Percentiles rank a stretch among this genome's conserved stretches.
phyloP scores from a whole-genome alignment of 176 grass and related monocot species.

The Eragrostis nindensis region DNA sequence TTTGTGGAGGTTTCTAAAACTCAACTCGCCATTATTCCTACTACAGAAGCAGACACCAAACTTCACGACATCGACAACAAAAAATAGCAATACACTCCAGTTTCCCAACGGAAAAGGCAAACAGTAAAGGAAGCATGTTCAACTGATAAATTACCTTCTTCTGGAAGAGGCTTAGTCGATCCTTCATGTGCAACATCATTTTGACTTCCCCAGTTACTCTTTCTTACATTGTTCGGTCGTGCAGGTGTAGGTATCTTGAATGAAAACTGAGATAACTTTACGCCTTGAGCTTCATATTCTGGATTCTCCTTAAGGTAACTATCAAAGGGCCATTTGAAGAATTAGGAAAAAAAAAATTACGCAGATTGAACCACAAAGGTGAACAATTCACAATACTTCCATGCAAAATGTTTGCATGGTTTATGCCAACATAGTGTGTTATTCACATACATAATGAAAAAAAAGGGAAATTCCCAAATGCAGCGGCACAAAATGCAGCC shows the following conservation, averaged over 20 bases:
- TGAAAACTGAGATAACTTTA: constrained; percentile 49
- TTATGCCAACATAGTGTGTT: neutral
- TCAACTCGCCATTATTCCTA: constrained; percentile 5
- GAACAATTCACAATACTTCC: neutral
- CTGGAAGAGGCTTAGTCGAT: neutral
- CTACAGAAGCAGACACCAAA: neutral
- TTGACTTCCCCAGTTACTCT: neutral
- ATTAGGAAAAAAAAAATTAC: neutral
- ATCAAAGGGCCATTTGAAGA: constrained; percentile 11
- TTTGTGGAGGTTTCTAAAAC: neutral
- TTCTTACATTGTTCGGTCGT: constrained; percentile 43
- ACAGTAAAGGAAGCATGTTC: neutral
- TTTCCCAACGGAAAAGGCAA: neutral
- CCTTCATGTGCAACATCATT: neutral
- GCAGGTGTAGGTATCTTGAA: constrained; percentile 53
- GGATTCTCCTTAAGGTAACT: constrained; percentile 54
- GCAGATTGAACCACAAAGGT: constrained; percentile 9
- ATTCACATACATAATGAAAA: constrained; percentile 10
- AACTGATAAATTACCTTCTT: constrained; percentile 31
- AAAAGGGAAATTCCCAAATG: neutral
- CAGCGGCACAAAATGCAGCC: neutral
- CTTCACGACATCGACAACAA: neutral
- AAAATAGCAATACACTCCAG: neutral
- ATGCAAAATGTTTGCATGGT: constrained; percentile 14
- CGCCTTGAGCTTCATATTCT: constrained; percentile 15